A percentile compares a stretch with the other conserved stretches of the same genome.
phyloP scores from a whole-genome alignment of 169 alveolate genomes.

The Plasmodium vinckei region DNA sequence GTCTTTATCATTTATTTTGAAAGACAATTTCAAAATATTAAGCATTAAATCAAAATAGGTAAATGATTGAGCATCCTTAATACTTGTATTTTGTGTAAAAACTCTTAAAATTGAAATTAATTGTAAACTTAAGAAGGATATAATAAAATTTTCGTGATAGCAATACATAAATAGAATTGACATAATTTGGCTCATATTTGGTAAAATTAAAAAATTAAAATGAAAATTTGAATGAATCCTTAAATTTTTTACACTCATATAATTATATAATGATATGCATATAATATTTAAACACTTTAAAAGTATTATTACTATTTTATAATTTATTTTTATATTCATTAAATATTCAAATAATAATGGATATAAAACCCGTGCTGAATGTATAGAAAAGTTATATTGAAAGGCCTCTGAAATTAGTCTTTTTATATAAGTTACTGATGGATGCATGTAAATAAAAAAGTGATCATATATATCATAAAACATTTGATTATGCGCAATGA shows the following conservation, averaged over 20 bases:
- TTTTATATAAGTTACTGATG: constrained; percentile 51
- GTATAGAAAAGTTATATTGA: constrained; percentile 49
- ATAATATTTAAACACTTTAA: constrained; percentile 54
- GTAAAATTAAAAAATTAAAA: constrained; percentile 63
- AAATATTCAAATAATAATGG: constrained; percentile 49
- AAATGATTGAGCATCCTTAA: constrained; percentile 16
- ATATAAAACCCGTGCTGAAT: constrained; percentile 61
- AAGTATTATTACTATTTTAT: constrained; percentile 15
- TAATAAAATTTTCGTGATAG: constrained; percentile 31
- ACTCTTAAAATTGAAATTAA: constrained; percentile 36
- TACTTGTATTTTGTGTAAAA: constrained; percentile 52
- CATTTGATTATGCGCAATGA: constrained; percentile 10
- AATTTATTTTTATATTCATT: constrained; percentile 36
- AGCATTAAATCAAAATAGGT: constrained; percentile 48
- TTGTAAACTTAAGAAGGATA: constrained; percentile 70
- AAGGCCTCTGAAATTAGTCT: constrained; percentile 56
- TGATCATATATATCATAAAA: constrained; percentile 44
- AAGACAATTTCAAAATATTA: background rate
- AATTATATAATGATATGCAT: constrained; percentile 58
- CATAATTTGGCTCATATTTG: constrained; percentile 46
- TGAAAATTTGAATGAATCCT: constrained; percentile 63
- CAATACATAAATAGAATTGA: constrained; percentile 54
- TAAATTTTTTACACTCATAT: constrained; percentile 47
- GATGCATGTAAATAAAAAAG: constrained; percentile 49
- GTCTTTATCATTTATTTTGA: background rate